Conservation (phyloP, 345 rosid genomes). For the Turritis glabra region DNA sequence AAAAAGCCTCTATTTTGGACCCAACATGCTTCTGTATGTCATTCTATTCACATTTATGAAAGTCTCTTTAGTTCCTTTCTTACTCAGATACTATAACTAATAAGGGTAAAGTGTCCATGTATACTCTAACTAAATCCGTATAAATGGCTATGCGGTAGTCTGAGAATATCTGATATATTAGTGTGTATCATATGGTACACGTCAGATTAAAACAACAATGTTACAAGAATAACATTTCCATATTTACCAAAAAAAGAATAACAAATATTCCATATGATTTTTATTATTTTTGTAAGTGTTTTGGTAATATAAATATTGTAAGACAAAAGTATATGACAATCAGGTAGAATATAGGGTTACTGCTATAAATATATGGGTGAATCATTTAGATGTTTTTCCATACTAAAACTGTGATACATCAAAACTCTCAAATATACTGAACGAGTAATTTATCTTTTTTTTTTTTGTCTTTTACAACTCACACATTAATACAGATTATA, state of each 20-base stretch:
- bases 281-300: background rate
- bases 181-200: background rate
- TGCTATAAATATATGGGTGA: no score
- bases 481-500: no score
- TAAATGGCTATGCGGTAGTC: background rate
- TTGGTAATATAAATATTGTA: background rate
- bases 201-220: background rate
- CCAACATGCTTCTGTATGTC: constrained; percentile 48
- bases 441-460: no score
- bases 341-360: no score
- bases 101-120: background rate
- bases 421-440: no score
- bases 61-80: constrained; percentile 30
- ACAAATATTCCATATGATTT: background rate
- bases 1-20: constrained; percentile 67
- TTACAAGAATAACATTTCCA: background rate
- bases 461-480: no score
- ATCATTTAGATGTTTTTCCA: no score
- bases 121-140: background rate
- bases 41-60: constrained; percentile 44
- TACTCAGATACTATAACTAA: constrained; percentile 27
- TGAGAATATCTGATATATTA: background rate
- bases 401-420: no score
- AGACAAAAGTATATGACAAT: background rate
- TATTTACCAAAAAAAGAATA: no score